These are phyloP conservation scores for Hebeloma cylindrosporum DNA, from an alignment of 768 basidiomycete genomes.

Conservation along the genomic window DNA sequence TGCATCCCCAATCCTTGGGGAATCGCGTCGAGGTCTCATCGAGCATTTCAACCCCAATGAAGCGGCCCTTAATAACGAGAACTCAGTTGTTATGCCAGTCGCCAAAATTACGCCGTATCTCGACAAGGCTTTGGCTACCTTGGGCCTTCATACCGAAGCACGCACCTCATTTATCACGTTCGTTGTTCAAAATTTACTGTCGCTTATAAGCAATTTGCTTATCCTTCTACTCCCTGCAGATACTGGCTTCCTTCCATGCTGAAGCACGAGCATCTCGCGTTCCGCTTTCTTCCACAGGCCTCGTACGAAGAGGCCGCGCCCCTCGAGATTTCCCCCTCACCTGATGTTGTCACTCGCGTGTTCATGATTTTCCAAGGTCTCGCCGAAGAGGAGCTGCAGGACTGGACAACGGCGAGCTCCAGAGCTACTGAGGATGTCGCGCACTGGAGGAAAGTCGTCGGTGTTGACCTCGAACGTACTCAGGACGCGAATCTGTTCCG, in stretches of 20 bases:
- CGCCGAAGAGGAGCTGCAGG: no score
- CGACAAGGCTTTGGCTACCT: constrained; percentile 26
- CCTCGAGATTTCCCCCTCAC: constrained; percentile 35
- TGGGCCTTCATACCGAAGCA: constrained; percentile 41
- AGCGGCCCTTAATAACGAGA: constrained; percentile 19
- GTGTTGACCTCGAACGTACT: no score
- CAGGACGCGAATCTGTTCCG: no score
- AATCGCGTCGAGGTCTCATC: no score
- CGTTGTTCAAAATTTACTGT: constrained; percentile 3
- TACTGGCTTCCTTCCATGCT: constrained; percentile 46
- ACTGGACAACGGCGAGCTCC: no score
- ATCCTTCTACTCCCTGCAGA: constrained; percentile 12
- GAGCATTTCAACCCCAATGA: constrained; percentile 7
- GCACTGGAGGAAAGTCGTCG: no score
- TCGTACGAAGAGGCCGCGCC: constrained; percentile 41
- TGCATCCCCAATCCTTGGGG: no score
- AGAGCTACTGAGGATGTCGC: no score
- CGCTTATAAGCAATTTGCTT: neutral
- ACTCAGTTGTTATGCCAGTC: constrained; percentile 31
- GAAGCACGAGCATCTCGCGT: constrained; percentile 37
- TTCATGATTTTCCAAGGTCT: constrained; percentile 49
- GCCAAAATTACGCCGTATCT: constrained; percentile 32
- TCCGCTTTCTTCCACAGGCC: constrained; percentile 45
- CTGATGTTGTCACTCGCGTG: constrained; percentile 43
- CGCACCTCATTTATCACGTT: constrained; percentile 37